These are phyloP conservation scores for Cercophora newfieldiana DNA, from an alignment of 495 filamentous ascomycete species.

Conservation along the genomic window DNA sequence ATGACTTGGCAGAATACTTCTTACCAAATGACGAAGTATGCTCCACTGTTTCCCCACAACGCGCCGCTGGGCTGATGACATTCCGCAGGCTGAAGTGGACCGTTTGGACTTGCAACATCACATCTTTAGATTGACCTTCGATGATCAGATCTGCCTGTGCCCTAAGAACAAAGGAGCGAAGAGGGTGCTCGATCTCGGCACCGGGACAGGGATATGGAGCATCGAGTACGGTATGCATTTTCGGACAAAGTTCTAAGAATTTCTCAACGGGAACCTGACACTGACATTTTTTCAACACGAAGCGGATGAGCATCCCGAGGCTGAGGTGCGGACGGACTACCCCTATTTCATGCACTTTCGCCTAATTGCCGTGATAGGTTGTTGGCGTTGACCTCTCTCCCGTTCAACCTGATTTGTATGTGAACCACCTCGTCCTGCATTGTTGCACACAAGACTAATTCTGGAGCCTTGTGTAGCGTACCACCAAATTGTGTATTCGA, in stretches of 20 bases:
- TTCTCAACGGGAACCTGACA: no score
- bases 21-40: conserved; percentile 31
- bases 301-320: not conserved
- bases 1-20: conserved; percentile 23
- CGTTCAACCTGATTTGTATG: conserved; percentile 42
- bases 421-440: not conserved
- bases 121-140: conserved; percentile 33
- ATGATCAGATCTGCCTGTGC: conserved; percentile 30
- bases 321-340: not conserved
- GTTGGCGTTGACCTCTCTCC: conserved; percentile 46
- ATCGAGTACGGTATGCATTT: conserved; percentile 20
- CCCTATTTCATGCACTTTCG: no score
- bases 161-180: conserved; percentile 33
- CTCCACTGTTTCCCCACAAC: not conserved
- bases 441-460: not conserved
- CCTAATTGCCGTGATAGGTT: not conserved
- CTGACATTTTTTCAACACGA: not conserved
- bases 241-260: conserved; percentile 28
- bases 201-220: conserved; percentile 25
- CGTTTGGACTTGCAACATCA: conserved; percentile 41
- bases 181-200: conserved; percentile 33
- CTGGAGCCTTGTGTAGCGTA: conserved; percentile 25
- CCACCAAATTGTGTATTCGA: conserved; percentile 49
- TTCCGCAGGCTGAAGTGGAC: not conserved
- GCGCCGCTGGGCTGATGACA: no score